Conservation (phyloP, 495 filamentous ascomycete species). For the Diplogelasinospora grovesii region DNA sequence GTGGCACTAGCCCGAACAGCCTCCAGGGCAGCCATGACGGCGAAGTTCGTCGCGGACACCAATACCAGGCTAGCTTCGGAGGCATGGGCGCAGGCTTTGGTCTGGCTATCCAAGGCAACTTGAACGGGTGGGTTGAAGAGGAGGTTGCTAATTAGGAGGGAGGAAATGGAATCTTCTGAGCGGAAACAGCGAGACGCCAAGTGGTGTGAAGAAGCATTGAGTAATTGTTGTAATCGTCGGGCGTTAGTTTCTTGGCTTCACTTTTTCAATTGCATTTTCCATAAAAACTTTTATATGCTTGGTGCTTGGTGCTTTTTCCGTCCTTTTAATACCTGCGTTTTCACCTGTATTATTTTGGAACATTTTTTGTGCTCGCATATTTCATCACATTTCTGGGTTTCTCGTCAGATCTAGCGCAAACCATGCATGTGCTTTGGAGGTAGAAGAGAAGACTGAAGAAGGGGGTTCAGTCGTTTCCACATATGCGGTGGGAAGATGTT, state of each 20-base stretch:
- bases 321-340: constrained; percentile 22
- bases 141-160: constrained; percentile 42
- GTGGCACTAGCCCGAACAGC: constrained; percentile 40
- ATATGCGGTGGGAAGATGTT: no score
- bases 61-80: constrained; percentile 49
- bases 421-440: no score
- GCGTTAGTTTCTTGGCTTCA: constrained; percentile 10
- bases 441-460: no score
- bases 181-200: no score
- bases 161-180: not conserved
- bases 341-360: constrained; percentile 19
- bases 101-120: constrained; percentile 43
- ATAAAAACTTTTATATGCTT: no score
- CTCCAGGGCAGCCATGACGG: constrained; percentile 36
- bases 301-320: constrained; percentile 5
- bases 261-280: constrained; percentile 3
- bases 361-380: constrained; percentile 1
- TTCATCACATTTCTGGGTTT: no score
- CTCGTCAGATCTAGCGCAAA: no score
- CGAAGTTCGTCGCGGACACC: constrained; percentile 47
- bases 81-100: constrained; percentile 45
- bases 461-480: no score
- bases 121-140: constrained; percentile 53
- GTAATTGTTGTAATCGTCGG: constrained; percentile 19
- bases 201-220: no score